Base-by-base conservation (phyloP, 1,284 basidiomycete genomes). In the Ustilago esculenta region DNA sequence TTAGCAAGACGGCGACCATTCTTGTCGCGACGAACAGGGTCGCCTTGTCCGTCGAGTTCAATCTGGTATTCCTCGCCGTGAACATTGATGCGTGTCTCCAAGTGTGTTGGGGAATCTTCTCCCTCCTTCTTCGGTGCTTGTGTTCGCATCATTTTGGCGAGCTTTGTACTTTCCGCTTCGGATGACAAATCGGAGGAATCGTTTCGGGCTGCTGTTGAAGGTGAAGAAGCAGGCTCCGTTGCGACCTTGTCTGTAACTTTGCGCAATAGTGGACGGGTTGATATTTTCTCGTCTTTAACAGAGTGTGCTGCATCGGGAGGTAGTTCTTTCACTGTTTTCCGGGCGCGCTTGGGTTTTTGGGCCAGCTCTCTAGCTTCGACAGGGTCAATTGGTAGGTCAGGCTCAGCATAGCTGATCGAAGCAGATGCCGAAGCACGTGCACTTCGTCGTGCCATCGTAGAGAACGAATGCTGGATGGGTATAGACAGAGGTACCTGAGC, bases 1-100 rank as follows among this genome's bases (percentile, higher is more conserved):
- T 85, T 86, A 36, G 86, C 77, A 57, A 83, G 83, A 57, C 82
- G 78, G 49, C 81, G 80, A n/a, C 72, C 75, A 50, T 81, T 80
- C 82, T 77, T 80, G 44, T 85, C 63, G 80, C 83, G 63, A 65
- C 79, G 17, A 66, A 76, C n/a, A 64, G 69, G 32, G 47, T 73
- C 53, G 69, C 81, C 5, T 21, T 74, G 69, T 30, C 68, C 57
- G 33, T 74, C 69, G 2, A 74, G 53, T 43, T 74, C 72, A 32
- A 66, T 50, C 32, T 68, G 55, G 20, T 57, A 63, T 42, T 58
- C 46, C 39, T 73, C 70, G 36, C 61, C 70, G 17, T 73, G 61
- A 2, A 70, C 61, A 39, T 65, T 70, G 49, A 40, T 30, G 21
- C 57, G 49, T 1, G 57, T 70, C 23, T 70, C 67, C 21, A 64